A percentile compares a stretch with the other conserved stretches of the same genome.
phyloP scores from a whole-genome alignment of 1,284 basidiomycete species.

The Cutaneotrichosporon dermatis region DNA sequence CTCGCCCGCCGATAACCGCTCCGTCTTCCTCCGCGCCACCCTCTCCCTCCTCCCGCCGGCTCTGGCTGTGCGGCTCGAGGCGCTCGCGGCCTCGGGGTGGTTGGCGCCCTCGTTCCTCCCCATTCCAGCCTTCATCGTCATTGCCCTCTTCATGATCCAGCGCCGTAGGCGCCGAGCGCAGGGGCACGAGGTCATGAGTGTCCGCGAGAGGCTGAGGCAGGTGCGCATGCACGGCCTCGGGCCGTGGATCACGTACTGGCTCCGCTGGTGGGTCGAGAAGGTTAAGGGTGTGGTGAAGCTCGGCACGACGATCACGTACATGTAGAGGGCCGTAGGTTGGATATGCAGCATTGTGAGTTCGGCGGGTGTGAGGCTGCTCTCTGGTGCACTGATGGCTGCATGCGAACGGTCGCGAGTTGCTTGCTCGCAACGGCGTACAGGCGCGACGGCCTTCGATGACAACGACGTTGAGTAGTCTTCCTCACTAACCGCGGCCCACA shows the following conservation, averaged over 20 bases:
- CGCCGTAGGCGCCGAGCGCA: conserved; percentile 8
- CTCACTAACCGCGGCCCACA: too few relatives aligned
- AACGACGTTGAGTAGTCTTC: too few relatives aligned
- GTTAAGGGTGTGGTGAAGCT: conserved; percentile 41
- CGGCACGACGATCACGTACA: conserved; percentile 45
- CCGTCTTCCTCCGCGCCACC: neutral
- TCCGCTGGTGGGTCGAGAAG: conserved; percentile 42
- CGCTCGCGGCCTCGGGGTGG: conserved; percentile 15
- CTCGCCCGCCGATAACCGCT: neutral
- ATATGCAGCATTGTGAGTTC: neutral
- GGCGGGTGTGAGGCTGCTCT: too few relatives aligned
- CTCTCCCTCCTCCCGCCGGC: conserved; percentile 9
- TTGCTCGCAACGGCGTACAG: too few relatives aligned
- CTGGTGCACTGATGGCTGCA: too few relatives aligned
- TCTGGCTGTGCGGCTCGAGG: conserved; percentile 11
- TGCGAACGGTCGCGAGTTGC: too few relatives aligned
- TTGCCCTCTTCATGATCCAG: conserved; percentile 10
- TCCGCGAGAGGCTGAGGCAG: conserved; percentile 15
- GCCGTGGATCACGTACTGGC: conserved; percentile 28
- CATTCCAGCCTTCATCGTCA: conserved; percentile 9
- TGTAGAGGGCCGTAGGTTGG: conserved; percentile 17
- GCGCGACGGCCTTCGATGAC: too few relatives aligned
- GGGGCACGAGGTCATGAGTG: conserved; percentile 2
- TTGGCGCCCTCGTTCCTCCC: conserved; percentile 6
- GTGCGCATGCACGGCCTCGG: conserved; percentile 12